phyloP scores from a whole-genome alignment of 1,284 basidiomycete species.

The Bondarzewia mesenterica region DNA sequence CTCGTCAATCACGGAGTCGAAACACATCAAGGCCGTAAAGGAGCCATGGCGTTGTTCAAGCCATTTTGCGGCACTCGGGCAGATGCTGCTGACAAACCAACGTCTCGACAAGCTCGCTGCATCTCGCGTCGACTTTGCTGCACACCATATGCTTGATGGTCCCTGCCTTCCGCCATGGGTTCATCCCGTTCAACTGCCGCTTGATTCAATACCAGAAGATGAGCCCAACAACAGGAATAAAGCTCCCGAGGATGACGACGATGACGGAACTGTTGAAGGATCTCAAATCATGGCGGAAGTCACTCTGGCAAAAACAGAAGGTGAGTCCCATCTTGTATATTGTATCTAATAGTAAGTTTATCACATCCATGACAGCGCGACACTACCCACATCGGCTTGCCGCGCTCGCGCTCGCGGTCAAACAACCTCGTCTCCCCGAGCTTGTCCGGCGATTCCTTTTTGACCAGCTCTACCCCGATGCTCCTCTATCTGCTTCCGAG shows the following conservation, averaged over 20 bases:
- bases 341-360: background rate
- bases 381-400: background rate
- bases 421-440: no score
- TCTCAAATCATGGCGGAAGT: background rate
- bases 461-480: constrained; percentile 4
- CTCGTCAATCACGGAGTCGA: constrained; percentile 18
- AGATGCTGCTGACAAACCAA: no score
- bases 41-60: constrained; percentile 17
- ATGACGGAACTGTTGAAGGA: background rate
- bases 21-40: constrained; percentile 20
- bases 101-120: no score
- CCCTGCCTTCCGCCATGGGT: background rate
- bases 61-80: constrained; percentile 3
- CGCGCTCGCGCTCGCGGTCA: background rate
- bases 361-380: background rate
- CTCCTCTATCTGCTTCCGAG: background rate
- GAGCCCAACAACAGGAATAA: background rate
- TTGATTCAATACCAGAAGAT: background rate
- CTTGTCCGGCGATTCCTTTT: constrained; percentile 6
- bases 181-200: background rate
- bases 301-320: background rate
- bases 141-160: background rate
- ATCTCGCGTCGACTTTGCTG: background rate
- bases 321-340: background rate
- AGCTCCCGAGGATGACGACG: background rate